These are phyloP conservation scores for Davidsoniella eucalypti DNA, from an alignment of 2,329 filamentous ascomycete species.

Conservation along the genomic window DNA sequence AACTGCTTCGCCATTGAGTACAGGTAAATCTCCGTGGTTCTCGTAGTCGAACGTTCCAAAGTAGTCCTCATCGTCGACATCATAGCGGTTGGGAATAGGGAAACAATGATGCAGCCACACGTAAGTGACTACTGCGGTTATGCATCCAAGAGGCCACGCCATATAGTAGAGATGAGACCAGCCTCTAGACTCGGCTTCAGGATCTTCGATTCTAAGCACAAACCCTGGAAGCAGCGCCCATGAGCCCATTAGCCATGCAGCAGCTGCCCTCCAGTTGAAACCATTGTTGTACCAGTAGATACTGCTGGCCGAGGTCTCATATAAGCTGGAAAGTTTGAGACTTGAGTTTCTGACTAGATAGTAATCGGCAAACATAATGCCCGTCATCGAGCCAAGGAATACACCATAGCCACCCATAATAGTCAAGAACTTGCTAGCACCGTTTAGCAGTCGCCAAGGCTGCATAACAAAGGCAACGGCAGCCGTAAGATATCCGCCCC, in stretches of 20 bases:
- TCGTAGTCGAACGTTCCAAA: slow-evolving; percentile 16
- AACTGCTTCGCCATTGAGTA: not conserved
- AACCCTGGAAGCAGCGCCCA: slow-evolving; percentile 27
- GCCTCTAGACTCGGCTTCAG: slow-evolving; percentile 14
- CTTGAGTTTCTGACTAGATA: slow-evolving; percentile 22
- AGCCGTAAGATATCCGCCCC: slow-evolving; percentile 10
- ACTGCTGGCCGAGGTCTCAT: slow-evolving; percentile 21
- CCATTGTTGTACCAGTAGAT: slow-evolving; percentile 26
- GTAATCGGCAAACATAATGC: slow-evolving; percentile 25
- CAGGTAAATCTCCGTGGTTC: not conserved
- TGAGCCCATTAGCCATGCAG: slow-evolving; percentile 26
- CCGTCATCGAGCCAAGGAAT: slow-evolving; percentile 25
- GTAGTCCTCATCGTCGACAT: slow-evolving; percentile 17
- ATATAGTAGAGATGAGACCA: slow-evolving; percentile 19
- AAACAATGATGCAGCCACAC: slow-evolving; percentile 14
- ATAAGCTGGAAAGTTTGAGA: slow-evolving; percentile 26
- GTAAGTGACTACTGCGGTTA: slow-evolving; percentile 14
- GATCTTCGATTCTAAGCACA: slow-evolving; percentile 17
- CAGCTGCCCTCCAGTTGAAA: slow-evolving; percentile 24
- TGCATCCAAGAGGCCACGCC: slow-evolving; percentile 16
- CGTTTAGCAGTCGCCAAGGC: slow-evolving; percentile 20
- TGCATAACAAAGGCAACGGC: slow-evolving; percentile 9
- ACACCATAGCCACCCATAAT: slow-evolving; percentile 20
- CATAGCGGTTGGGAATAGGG: slow-evolving; percentile 14
- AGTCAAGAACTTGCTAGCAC: slow-evolving; percentile 18